phyloP scores from a whole-genome alignment of 805 yeast genomes.

The Tetrapisispora phaffii region DNA sequence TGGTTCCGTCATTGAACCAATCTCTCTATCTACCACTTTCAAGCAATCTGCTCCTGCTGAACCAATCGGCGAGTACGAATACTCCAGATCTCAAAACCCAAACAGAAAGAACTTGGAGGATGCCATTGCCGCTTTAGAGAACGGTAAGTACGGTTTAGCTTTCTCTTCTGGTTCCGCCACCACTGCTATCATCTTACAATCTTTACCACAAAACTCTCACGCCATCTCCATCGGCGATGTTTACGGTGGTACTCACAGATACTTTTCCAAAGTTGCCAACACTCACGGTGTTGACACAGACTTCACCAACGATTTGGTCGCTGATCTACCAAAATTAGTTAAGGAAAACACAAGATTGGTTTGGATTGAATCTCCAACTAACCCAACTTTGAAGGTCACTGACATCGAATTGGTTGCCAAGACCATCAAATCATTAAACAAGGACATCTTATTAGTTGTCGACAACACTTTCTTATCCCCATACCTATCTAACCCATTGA shows the following conservation, averaged over 20 bases:
- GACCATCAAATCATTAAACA: conserved; percentile 43
- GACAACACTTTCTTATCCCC: conserved; percentile 88
- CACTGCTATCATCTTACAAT: conserved; percentile 67
- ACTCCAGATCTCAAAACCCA: conserved; percentile 79
- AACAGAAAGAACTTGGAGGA: conserved; percentile 74
- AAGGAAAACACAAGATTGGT: conserved; percentile 60
- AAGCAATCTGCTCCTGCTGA: conserved; percentile 69
- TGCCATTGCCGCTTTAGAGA: conserved; percentile 71
- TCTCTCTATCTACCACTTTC: conserved; percentile 75
- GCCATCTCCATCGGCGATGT: conserved; percentile 76
- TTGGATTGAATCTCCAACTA: conserved; percentile 85
- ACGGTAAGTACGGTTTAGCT: conserved; percentile 66
- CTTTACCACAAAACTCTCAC: conserved; percentile 62
- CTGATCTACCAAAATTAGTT: conserved; percentile 47
- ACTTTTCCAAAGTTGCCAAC: conserved; percentile 75
- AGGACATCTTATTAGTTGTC: conserved; percentile 55
- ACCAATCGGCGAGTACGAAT: conserved; percentile 73
- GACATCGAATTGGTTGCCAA: conserved; percentile 56
- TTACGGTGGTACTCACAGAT: conserved; percentile 87
- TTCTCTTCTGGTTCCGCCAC: conserved; percentile 81
- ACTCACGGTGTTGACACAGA: conserved; percentile 65
- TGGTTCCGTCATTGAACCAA: conserved; percentile 82
- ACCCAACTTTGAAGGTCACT: conserved; percentile 75
- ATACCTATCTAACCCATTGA: conserved; percentile 75
- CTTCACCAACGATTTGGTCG: conserved; percentile 55